Evolutionary conservation across 768 basidiomycete species (phyloP).

Genomic region (Hypholoma sublateritium): DNA sequence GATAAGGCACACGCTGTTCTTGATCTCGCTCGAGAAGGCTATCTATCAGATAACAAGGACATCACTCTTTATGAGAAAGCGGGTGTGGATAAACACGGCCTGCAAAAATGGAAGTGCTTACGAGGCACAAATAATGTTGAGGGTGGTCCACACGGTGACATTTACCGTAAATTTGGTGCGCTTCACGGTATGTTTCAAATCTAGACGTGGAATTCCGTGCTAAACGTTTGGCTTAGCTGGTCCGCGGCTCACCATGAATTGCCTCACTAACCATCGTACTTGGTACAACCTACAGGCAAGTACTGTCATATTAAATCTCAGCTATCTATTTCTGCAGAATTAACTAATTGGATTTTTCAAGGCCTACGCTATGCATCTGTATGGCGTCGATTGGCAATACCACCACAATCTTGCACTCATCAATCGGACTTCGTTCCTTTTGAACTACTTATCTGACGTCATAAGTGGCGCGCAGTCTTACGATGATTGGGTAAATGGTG

Average conservation of each 20-base stretch:
- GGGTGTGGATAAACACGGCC: conserved; percentile 19
- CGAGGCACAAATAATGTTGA: conserved; percentile 24
- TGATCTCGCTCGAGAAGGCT: conserved; percentile 19
- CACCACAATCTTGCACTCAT: conserved; percentile 19
- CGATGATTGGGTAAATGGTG: conserved; percentile 22
- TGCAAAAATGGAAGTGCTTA: conserved; percentile 18
- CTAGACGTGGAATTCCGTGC: background rate
- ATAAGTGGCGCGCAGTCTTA: conserved; percentile 16
- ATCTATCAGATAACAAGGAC: conserved; percentile 20
- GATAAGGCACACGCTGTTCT: conserved; percentile 19
- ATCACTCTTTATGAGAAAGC: conserved; percentile 17
- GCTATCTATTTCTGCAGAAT: background rate
- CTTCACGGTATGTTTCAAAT: background rate
- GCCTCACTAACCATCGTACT: conserved; percentile 21
- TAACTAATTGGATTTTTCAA: background rate
- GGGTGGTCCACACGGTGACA: conserved; percentile 25
- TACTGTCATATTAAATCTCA: background rate
- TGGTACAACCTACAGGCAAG: conserved; percentile 22
- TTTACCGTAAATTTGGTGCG: conserved; percentile 20
- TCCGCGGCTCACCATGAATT: conserved; percentile 21
- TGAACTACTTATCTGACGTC: background rate
- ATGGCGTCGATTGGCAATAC: conserved; percentile 19
- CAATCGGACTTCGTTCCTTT: conserved; percentile 17
- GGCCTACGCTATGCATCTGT: conserved; percentile 16
- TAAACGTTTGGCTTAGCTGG: conserved; percentile 11